phyloP scores from a whole-genome alignment of 345 rosid genomes.

The Mangifera indica region DNA sequence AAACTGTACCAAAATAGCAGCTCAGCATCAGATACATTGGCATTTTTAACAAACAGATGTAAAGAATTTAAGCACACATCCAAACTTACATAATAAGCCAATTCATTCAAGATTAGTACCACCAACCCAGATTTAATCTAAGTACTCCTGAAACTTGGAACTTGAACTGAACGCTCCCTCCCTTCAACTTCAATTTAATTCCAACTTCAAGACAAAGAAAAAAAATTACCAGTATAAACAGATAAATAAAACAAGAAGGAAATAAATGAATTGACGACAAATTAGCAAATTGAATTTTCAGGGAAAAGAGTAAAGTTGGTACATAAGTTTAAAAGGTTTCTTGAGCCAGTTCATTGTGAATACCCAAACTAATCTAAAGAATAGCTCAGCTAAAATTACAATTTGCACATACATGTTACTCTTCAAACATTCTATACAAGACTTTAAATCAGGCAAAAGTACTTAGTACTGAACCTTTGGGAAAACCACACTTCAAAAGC shows the following conservation, averaged over 20 bases:
- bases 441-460: constrained; percentile 13
- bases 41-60: neutral
- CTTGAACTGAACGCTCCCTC: neutral
- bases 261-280: neutral
- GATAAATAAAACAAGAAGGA: neutral
- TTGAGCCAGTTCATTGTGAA: neutral
- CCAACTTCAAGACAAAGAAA: neutral
- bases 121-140: neutral
- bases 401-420: neutral
- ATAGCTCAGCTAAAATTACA: neutral
- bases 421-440: neutral
- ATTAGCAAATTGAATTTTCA: neutral
- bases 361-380: neutral
- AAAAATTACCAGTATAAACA: neutral
- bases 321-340: neutral
- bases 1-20: neutral
- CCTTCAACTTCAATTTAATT: neutral
- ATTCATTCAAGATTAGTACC: neutral
- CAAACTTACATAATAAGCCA: neutral
- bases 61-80: neutral
- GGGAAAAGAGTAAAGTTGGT: neutral
- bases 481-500: no score
- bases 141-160: neutral
- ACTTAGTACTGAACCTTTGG: no score
- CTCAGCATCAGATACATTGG: neutral